Base-by-base conservation (phyloP, 2,329 filamentous ascomycete genomes). In the Salinomyces thailandicus region DNA sequence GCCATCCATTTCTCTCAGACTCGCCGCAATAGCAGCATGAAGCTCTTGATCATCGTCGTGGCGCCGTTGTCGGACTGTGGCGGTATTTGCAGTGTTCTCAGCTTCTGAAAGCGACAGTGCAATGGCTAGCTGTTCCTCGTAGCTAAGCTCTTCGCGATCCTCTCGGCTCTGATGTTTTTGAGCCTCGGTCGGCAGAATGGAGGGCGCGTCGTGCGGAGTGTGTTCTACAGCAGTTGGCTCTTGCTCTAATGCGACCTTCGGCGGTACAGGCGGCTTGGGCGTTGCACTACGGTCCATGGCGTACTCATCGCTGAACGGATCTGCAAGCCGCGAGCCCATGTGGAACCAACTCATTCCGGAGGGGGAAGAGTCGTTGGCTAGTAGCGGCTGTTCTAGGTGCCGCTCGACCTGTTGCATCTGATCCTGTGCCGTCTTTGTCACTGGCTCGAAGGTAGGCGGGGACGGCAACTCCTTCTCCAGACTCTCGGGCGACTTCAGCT, bases 261-360 rank as follows among this genome's bases (percentile, higher is more conserved):
- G 62, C 8, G 66, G 58, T 1, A 67, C 53, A 11, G 50, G 36
- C 48, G 70, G 45, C 42, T 71, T 51, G 57, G 61, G 52, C 29
- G 56, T 27, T 54, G 69, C 50, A 62, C 69, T 15, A 41, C 44
- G 13, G 12, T 58, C 54, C 17, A 60, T 35, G 8, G 50, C 56
- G 32, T 53, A 58, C 38, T 63, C 62, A 39, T 69, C 65, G 11
- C 57, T 53, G 44, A 70, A 70, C 4, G 67, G 66, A 35, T 69
- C 64, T 1, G 60, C 58, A 17, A 59, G 59, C 4, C 51, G 50
- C 17, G 64, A 53, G 12, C 66, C 66, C 32, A 55, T 48, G 9
- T 56, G 52, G 44, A 66, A 63, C 4, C 60, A 62, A 54, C 37
- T 56, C 33, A 27, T 33, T 31, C 40, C 36, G n/a, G 24, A 27